These are phyloP conservation scores for Castanea mollissima DNA, from an alignment of 306 rosid genomes.

Conservation along the genomic window DNA sequence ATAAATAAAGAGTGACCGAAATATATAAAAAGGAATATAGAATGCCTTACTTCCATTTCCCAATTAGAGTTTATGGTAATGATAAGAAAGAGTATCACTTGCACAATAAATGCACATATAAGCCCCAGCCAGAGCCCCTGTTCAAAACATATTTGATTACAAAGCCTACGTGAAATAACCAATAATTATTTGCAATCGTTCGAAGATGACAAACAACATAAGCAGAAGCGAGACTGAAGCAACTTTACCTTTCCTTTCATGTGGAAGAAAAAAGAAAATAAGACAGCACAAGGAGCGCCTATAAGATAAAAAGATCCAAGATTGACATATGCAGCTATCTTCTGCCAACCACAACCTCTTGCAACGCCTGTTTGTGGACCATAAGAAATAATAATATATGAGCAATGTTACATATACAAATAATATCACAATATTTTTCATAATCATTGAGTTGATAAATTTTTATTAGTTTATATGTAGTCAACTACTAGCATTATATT, in stretches of 20 bases:
- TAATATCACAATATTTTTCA: too few species aligned
- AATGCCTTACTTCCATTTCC: conserved; percentile 50
- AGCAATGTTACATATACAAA: too few species aligned
- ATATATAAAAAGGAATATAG: neutral
- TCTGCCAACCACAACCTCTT: conserved; percentile 91
- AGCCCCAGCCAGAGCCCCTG: conserved; percentile 83
- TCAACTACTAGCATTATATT: too few species aligned
- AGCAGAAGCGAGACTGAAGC: neutral
- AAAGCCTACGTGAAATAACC: neutral
- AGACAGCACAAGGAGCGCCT: conserved; percentile 61
- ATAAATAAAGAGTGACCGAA: neutral
- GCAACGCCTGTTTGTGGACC: conserved; percentile 47
- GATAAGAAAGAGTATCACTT: conserved; percentile 38
- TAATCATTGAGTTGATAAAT: fast-evolving
- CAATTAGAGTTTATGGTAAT: conserved; percentile 58
- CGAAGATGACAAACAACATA: too few species aligned
- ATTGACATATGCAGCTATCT: conserved; percentile 65
- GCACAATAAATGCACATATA: conserved; percentile 62
- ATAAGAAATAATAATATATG: neutral
- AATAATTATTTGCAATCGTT: too few species aligned
- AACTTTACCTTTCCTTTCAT: conserved; percentile 62
- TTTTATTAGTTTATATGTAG: too few species aligned
- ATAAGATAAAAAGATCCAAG: conserved; percentile 73
- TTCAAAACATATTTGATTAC: neutral
- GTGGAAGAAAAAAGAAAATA: conserved; percentile 54